phyloP scores from a whole-genome alignment of 208 protist species.

The Trypanosoma boissoni region DNA sequence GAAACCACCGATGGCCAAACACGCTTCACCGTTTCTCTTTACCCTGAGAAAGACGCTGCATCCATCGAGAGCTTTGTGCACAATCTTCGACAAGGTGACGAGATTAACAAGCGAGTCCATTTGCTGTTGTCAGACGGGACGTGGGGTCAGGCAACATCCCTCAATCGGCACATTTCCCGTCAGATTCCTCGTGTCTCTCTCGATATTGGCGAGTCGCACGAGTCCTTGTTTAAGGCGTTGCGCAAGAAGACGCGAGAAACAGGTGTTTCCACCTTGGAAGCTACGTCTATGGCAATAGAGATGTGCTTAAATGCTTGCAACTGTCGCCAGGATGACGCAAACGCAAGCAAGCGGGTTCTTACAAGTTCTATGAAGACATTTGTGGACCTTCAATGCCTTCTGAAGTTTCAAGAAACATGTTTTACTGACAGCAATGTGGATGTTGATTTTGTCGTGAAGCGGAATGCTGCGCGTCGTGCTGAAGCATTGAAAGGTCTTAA shows the following conservation, averaged over 20 bases:
- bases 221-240: slow-evolving; percentile 59
- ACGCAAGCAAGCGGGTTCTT: slow-evolving; percentile 14
- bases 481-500: slow-evolving; percentile 31
- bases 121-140: slow-evolving; percentile 75
- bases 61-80: slow-evolving; percentile 28
- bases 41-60: slow-evolving; percentile 35
- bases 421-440: slow-evolving; percentile 30
- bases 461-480: slow-evolving; percentile 38
- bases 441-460: slow-evolving; percentile 33
- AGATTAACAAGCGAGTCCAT: slow-evolving; percentile 31
- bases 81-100: background rate
- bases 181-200: slow-evolving; percentile 58
- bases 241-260: slow-evolving; percentile 69
- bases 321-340: slow-evolving; percentile 13
- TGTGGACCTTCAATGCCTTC: slow-evolving; percentile 66
- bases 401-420: slow-evolving; percentile 57
- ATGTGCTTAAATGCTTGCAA: slow-evolving; percentile 50
- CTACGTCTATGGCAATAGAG: slow-evolving; percentile 72
- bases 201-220: slow-evolving; percentile 46
- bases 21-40: slow-evolving; percentile 35
- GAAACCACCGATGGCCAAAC: background rate
- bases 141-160: slow-evolving; percentile 73
- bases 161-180: slow-evolving; percentile 65
- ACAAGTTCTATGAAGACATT: slow-evolving; percentile 66
- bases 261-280: slow-evolving; percentile 79